Evolutionary conservation across 305 asterid species (phyloP), one percentile per base, ranked within the genome.

Genomic region (Fraxinus ornus): DNA sequence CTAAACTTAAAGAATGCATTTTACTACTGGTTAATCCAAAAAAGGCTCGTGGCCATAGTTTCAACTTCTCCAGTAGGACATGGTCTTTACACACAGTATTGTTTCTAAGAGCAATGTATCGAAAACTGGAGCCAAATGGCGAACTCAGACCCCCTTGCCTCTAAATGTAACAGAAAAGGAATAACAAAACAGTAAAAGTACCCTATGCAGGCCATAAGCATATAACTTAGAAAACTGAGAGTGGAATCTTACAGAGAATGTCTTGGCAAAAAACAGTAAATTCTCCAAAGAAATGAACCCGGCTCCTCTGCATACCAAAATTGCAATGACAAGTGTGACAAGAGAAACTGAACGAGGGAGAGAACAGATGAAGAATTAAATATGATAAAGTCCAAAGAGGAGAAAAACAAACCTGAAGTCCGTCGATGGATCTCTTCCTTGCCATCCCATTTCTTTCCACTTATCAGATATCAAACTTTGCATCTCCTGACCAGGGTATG

Each of bases 381-480:
- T 28, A 47, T 57, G 10, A 68, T 19, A 74, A 37, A 57, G 44
- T 32, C 22, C 49, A 52, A 3, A 21, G 7, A 10, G 10, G 76
- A 52, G 74, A 33, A 76, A 26, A 44, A 41, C 28, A 36, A 76
- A 93, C 97, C 95, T 91, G 87, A 93, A 93, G 86, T 93, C 97
- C 9, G 98, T 94, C 1, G 97, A 94, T n/a, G 96, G 97, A 86
- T 93, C 96, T 86, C 93, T 92, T 60, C 97, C 96, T 85, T 93
- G 97, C 97, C 95, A 94, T 80, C 98, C 98, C 98, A 94, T 94
- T 84, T 94, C 88, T 85, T 94, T 94, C 98, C 98, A 92, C 84
- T 90, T 94, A 78, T 91, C 95, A 78, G 95, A 94, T 85, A 92
- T 86, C 89, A 94, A 89, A 88, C 90, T 83, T 17, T 82, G 88